phyloP scores from a whole-genome alignment of 2,329 filamentous ascomycete genomes.

The Neurospora sp. region DNA sequence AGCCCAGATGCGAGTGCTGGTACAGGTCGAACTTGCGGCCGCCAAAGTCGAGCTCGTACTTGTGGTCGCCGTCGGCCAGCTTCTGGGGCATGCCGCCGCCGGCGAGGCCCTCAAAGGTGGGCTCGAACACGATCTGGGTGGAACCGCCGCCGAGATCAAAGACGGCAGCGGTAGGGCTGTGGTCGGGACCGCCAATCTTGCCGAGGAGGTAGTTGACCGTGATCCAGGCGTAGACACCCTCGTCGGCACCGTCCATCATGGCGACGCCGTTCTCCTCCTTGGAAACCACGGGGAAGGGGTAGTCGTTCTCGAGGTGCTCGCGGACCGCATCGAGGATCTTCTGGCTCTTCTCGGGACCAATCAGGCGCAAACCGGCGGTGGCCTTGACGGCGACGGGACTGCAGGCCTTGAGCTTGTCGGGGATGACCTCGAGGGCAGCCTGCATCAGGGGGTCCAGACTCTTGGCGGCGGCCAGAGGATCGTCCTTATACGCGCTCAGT shows the following conservation, averaged over 20 bases:
- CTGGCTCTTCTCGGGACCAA: constrained; percentile 71
- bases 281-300: constrained; percentile 90
- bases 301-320: constrained; percentile 71
- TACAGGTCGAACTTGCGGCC: constrained; percentile 88
- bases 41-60: constrained; percentile 84
- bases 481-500: constrained; percentile 76
- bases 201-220: constrained; percentile 97
- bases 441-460: constrained; percentile 84
- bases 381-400: constrained; percentile 96
- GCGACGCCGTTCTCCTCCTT: constrained; percentile 78
- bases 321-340: constrained; percentile 82
- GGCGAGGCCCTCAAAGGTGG: constrained; percentile 68
- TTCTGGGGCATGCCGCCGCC: constrained; percentile 76
- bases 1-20: constrained; percentile 96
- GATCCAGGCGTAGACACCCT: constrained; percentile 98
- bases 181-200: constrained; percentile 89
- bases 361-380: constrained; percentile 82
- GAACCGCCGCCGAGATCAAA: constrained; percentile 96
- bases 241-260: constrained; percentile 95
- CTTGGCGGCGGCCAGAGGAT: constrained; percentile 80
- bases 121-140: constrained; percentile 97
- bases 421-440: constrained; percentile 74
- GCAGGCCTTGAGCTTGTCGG: constrained; percentile 83
- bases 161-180: constrained; percentile 82
- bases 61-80: constrained; percentile 85